These are phyloP conservation scores for Coemansia sp. DNA, from an alignment of 192 early-diverging fungal genomes.

Conservation along the genomic window DNA sequence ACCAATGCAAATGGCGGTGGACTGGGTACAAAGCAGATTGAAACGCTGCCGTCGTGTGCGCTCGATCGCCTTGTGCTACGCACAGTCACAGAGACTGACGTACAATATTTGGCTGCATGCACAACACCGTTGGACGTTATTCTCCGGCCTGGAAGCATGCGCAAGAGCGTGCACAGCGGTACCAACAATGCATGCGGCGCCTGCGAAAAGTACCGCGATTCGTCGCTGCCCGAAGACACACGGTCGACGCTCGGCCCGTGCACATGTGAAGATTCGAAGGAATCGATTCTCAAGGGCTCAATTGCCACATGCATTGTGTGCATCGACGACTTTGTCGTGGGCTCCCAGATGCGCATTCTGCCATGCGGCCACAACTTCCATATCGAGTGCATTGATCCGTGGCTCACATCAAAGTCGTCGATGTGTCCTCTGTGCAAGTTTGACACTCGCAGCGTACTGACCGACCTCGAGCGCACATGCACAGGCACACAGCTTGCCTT, in stretches of 20 bases:
- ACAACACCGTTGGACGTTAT: slow-evolving; percentile 46
- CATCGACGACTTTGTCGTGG: slow-evolving; percentile 54
- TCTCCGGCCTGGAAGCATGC: slow-evolving; percentile 19
- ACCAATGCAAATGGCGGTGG: not conserved
- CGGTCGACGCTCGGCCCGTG: not conserved
- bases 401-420: slow-evolving; percentile 54
- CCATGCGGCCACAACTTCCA: slow-evolving; percentile 60
- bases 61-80: slow-evolving; percentile 45
- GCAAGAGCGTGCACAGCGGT: slow-evolving; percentile 9
- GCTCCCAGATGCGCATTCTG: slow-evolving; percentile 51
- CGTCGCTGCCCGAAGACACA: not conserved
- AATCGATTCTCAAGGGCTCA: slow-evolving; percentile 24
- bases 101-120: slow-evolving; percentile 33
- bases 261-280: not conserved
- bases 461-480: slow-evolving; percentile 41
- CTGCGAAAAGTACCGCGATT: not conserved
- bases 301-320: slow-evolving; percentile 56
- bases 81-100: slow-evolving; percentile 34
- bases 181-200: not conserved
- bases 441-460: slow-evolving; percentile 50
- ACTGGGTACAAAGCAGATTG: slow-evolving; percentile 23
- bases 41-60: slow-evolving; percentile 45
- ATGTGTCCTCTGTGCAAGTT: slow-evolving; percentile 58
- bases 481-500: slow-evolving; percentile 29
- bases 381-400: slow-evolving; percentile 57